phyloP scores from a whole-genome alignment of 2,329 filamentous ascomycete species.

The Rutstroemia sp. region DNA sequence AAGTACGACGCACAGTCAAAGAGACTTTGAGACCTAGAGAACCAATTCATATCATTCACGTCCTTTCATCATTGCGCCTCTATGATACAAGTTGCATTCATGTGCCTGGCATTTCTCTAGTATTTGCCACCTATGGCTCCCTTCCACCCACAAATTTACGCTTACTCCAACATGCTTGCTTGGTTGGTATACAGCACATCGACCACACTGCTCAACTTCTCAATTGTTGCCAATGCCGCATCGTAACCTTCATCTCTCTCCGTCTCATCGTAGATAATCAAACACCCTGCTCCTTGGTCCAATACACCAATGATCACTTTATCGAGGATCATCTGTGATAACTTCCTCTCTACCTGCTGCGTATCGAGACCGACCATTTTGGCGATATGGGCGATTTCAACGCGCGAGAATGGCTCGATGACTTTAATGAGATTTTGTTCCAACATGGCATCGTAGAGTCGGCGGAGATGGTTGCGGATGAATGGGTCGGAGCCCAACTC shows the following conservation, averaged over 20 bases:
- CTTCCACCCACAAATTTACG: constrained; percentile 4
- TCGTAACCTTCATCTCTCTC: constrained; percentile 92
- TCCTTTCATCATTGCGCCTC: constrained; percentile 16
- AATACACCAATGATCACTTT: constrained; percentile 97
- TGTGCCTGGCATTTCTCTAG: constrained; percentile 9
- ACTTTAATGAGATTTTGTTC: constrained; percentile 99
- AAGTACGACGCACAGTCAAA: too few relatives aligned
- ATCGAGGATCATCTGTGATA: constrained; percentile 99
- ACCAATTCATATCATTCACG: constrained; percentile 1
- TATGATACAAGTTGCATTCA: constrained; percentile 24
- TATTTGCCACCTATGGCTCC: neutral
- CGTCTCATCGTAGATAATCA: constrained; percentile 95
- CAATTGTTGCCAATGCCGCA: constrained; percentile 86
- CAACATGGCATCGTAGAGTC: constrained; percentile 95
- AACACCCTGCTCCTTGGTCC: constrained; percentile 93
- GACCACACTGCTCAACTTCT: constrained; percentile 94
- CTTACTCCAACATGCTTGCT: constrained; percentile 84
- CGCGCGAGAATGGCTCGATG: constrained; percentile 95
- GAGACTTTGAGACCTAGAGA: neutral
- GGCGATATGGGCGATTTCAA: constrained; percentile 94
- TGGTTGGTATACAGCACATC: constrained; percentile 98
- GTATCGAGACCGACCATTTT: constrained; percentile 97
- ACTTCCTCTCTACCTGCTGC: constrained; percentile 93
- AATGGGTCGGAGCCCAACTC: constrained; percentile 93
- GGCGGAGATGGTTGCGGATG: constrained; percentile 92